These are phyloP conservation scores for Umbelopsis vinacea DNA, from an alignment of 192 early-diverging fungal genomes.

Conservation along the genomic window DNA sequence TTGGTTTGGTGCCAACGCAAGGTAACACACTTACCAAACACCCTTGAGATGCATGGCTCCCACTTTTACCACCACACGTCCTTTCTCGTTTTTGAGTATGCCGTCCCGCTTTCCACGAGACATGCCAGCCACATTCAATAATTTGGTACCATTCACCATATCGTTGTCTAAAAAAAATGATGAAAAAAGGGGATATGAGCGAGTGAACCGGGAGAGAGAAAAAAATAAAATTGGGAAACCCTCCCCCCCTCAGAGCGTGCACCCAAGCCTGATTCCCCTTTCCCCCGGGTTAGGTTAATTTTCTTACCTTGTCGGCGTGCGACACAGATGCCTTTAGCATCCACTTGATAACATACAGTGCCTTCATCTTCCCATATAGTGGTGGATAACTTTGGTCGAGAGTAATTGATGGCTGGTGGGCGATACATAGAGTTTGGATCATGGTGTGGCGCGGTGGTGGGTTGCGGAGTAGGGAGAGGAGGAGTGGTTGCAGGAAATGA, in stretches of 20 bases:
- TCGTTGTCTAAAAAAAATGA: constrained; percentile 75
- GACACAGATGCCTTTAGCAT: constrained; percentile 78
- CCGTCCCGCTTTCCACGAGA: constrained; percentile 84
- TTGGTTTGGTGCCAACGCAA: not conserved
- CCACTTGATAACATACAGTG: constrained; percentile 80
- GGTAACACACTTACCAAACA: constrained; percentile 65
- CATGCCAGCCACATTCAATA: constrained; percentile 85
- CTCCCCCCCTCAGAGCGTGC: not conserved
- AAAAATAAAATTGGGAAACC: not conserved
- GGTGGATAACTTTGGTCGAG: constrained; percentile 59
- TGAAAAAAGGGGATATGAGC: not conserved
- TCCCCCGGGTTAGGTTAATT: not conserved
- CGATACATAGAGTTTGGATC: constrained; percentile 4
- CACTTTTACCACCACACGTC: constrained; percentile 80
- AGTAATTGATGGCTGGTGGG: not conserved
- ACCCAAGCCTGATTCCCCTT: not conserved
- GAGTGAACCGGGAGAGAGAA: not conserved
- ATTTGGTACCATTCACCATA: constrained; percentile 86
- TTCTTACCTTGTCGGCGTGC: constrained; percentile 66
- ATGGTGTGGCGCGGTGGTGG: not conserved
- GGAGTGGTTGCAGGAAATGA: constrained; percentile 23
- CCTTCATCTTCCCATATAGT: constrained; percentile 85
- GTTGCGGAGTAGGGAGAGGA: constrained; percentile 22
- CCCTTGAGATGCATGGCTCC: constrained; percentile 87
- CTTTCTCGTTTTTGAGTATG: constrained; percentile 86